Evolutionary conservation across 2,329 filamentous ascomycete genomes (phyloP).

Genomic region (Ceratocystis eucalypticola): DNA sequence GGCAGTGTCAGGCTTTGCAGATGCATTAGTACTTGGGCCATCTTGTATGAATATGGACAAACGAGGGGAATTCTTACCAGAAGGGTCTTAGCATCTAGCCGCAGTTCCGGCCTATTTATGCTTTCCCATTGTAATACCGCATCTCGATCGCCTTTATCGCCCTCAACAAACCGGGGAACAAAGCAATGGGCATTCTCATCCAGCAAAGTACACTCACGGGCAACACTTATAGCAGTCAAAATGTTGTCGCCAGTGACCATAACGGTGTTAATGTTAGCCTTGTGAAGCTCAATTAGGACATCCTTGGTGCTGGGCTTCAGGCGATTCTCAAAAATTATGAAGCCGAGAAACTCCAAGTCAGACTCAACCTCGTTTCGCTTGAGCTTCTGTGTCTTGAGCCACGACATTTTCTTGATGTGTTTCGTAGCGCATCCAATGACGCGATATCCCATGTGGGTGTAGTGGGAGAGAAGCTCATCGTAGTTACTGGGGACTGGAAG

Average conservation of each 20-base stretch:
- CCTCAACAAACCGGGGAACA: constrained; percentile 73
- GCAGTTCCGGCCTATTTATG: constrained; percentile 60
- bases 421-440: constrained; percentile 93
- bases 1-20: constrained; percentile 50
- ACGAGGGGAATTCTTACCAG: constrained; percentile 35
- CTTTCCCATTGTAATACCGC: constrained; percentile 78
- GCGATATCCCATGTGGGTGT: constrained; percentile 90
- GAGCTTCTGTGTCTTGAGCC: constrained; percentile 93
- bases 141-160: constrained; percentile 28
- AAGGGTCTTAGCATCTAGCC: constrained; percentile 66
- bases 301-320: constrained; percentile 73
- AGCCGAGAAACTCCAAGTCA: constrained; percentile 75
- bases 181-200: constrained; percentile 77
- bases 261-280: constrained; percentile 73
- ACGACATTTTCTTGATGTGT: constrained; percentile 74
- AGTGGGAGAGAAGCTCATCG: constrained; percentile 74
- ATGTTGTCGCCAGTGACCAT: constrained; percentile 99
- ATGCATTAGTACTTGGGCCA: constrained; percentile 2
- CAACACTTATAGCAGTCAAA: constrained; percentile 88
- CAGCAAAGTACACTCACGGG: constrained; percentile 75
- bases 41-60: neutral
- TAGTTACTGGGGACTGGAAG: constrained; percentile 64
- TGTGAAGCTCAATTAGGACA: constrained; percentile 67
- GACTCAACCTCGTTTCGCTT: constrained; percentile 72
- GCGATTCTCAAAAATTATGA: constrained; percentile 99